phyloP scores from a whole-genome alignment of 768 basidiomycete genomes.

The Agrocybe praecox region DNA sequence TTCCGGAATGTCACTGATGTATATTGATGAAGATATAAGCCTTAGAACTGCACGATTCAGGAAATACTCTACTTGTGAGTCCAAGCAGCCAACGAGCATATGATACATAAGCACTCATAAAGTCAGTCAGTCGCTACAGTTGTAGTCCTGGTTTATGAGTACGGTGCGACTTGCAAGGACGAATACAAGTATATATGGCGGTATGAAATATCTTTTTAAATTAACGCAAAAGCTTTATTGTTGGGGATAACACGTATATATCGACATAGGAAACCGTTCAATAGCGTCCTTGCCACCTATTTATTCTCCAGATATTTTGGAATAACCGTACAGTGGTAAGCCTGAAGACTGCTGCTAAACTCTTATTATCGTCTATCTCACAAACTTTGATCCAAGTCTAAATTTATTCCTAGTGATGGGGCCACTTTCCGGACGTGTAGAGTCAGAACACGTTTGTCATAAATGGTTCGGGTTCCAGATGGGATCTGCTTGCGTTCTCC shows the following conservation, averaged over 20 bases:
- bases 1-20: too few species aligned
- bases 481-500: neutral
- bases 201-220: neutral
- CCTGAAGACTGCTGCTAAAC: too few species aligned
- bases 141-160: neutral
- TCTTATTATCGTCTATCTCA: neutral
- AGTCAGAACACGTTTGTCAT: constrained; percentile 1
- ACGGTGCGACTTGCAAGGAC: neutral
- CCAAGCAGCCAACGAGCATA: too few species aligned
- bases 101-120: too few species aligned
- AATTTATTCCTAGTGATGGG: constrained; percentile 12
- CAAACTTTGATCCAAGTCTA: neutral
- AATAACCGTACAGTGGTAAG: constrained; percentile 4
- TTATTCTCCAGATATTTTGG: constrained; percentile 9
- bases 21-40: too few species aligned
- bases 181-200: neutral
- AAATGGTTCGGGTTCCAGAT: constrained; percentile 9
- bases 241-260: neutral
- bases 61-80: too few species aligned
- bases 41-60: too few species aligned
- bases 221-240: neutral
- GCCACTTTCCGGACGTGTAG: neutral
- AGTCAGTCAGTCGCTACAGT: neutral
- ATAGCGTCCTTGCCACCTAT: neutral
- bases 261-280: neutral